Percentiles rank a stretch among this genome's conserved stretches.
phyloP scores from a whole-genome alignment of 306 rosid species.

The Acacia confusa region DNA sequence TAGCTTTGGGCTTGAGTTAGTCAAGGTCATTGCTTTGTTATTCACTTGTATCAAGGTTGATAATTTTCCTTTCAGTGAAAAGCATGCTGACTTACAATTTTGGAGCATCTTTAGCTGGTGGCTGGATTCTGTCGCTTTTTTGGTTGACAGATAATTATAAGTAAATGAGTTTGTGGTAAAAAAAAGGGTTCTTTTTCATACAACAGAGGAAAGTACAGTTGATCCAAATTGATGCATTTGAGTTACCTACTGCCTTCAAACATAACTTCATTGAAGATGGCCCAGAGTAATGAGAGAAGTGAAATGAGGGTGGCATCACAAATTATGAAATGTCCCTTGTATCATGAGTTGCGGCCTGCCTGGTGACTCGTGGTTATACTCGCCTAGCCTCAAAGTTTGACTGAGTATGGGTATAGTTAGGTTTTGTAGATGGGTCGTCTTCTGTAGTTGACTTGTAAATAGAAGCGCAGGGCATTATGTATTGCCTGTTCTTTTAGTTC shows the following conservation, averaged over 20 bases:
- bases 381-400: conserved; percentile 34
- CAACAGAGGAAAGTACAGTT: conserved; percentile 36
- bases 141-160: conserved; percentile 47
- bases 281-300: conserved; percentile 25
- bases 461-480: conserved; percentile 36
- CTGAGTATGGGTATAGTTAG: conserved; percentile 29
- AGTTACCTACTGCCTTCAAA: conserved; percentile 39
- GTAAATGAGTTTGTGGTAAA: conserved; percentile 40
- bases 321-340: conserved; percentile 27
- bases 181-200: conserved; percentile 36
- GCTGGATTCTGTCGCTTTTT: conserved; percentile 51
- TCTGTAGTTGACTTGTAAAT: conserved; percentile 47
- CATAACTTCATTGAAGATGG: conserved; percentile 40
- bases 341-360: conserved; percentile 27
- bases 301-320: conserved; percentile 28
- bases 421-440: conserved; percentile 34
- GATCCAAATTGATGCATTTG: conserved; percentile 32
- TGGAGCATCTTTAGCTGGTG: conserved; percentile 55
- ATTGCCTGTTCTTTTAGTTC: conserved; percentile 29
- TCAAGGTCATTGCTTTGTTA: conserved; percentile 10
- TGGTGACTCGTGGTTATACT: conserved; percentile 40
- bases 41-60: conserved; percentile 33
- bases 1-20: conserved; percentile 9
- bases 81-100: conserved; percentile 44
- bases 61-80: conserved; percentile 52